Evolutionary conservation across 805 yeast genomes (phyloP), one percentile per base, ranked within the genome.

Genomic region (Debaryomyces castellii): DNA sequence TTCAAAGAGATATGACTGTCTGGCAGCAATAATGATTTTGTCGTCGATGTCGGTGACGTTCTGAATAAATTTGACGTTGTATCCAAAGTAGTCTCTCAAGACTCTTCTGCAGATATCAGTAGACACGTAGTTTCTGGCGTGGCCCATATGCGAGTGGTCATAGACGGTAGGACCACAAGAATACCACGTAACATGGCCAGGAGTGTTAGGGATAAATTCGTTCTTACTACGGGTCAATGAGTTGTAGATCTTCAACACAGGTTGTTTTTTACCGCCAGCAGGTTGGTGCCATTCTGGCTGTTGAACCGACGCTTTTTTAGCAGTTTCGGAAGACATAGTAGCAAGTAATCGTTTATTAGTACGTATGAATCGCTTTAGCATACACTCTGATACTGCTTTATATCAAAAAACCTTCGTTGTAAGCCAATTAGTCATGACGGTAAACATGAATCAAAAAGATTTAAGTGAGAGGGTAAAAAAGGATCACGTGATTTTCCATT

Each of bases 21-120:
- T 84, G 3, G 97, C 98, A 49, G 97, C 86, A 36, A 94, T 70
- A 57, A 94, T 94, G 67, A 94, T 94, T 68, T 94, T 94, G 67
- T 94, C 99, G 66, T 94, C 99, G 49, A 94, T 90, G 66, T 94
- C 99, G n/a, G 99, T 94, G 47, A 94, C 97, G 62, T 94, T 94
- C 71, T 94, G 99, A 38, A 94, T 90, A 67, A 91, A 94, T 40
- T 76, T 77, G 37, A 94, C 80, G 54, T 89, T 83, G 68, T 89
- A 94, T 17, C 96, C 96, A 67, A 94, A 94, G 66, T 89, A 92
- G 65, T 92, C 89, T 64, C 85, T 89, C 52, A 94, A 63, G 41
- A 94, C 80, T 55, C 99, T 79, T 64, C 99, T 82, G 63, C 90
- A 87, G 62, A 94, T 89, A 65, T 94, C 99, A 43, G 87, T 88